phyloP scores from a whole-genome alignment of 2,329 filamentous ascomycete genomes.

The Zasmidium angulare region DNA sequence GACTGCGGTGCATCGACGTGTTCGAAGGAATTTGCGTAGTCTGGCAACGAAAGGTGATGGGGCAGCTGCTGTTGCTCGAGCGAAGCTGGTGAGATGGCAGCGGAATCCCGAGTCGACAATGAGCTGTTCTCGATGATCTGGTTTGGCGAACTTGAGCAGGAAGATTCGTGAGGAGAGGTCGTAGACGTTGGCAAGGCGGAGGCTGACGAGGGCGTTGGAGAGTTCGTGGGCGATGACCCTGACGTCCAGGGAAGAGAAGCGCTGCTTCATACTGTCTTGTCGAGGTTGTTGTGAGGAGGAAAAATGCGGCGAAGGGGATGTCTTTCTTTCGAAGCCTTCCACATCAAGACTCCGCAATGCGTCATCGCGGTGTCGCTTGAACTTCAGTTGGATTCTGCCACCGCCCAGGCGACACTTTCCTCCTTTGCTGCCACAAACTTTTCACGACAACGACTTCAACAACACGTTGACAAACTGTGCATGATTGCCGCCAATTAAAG shows the following conservation, averaged over 20 bases:
- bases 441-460: too few species aligned
- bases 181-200: constrained; percentile 91
- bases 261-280: constrained; percentile 64
- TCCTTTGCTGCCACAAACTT: too few species aligned
- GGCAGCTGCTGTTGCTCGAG: constrained; percentile 77
- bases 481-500: too few species aligned
- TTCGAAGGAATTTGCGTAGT: constrained; percentile 84
- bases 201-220: constrained; percentile 68
- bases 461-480: too few species aligned
- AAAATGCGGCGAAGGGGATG: neutral
- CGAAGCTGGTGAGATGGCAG: constrained; percentile 89
- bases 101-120: constrained; percentile 94
- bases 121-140: constrained; percentile 83
- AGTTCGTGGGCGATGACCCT: constrained; percentile 93
- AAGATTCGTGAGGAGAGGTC: constrained; percentile 95
- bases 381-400: too few species aligned
- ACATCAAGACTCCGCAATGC: neutral
- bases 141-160: constrained; percentile 90
- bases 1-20: constrained; percentile 76
- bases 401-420: too few species aligned
- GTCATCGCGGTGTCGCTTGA: neutral
- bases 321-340: neutral
- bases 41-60: constrained; percentile 84
- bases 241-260: constrained; percentile 77
- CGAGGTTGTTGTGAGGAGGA: neutral